A percentile compares a stretch with the other conserved stretches of the same genome.
Evolutionary conservation across 306 rosid species (phyloP).

Genomic region (Malus orientalis): DNA sequence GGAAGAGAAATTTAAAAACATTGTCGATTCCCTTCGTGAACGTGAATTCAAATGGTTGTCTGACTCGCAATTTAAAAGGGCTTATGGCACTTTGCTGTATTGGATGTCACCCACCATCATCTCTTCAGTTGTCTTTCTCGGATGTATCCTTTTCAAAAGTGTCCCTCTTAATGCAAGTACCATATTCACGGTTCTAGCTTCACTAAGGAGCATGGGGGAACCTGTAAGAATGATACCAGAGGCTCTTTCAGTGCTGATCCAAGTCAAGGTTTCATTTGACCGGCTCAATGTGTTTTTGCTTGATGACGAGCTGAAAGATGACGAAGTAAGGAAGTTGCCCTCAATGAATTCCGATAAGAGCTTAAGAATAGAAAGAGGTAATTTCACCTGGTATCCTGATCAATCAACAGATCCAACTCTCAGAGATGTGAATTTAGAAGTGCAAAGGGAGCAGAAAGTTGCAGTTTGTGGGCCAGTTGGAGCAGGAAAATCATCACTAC

Average conservation of each 20-base stretch:
- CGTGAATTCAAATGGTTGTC: slow-evolving; percentile 60
- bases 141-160: slow-evolving; percentile 39
- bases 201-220: slow-evolving; percentile 54
- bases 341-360: slow-evolving; percentile 15
- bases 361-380: slow-evolving; percentile 37
- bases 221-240: slow-evolving; percentile 75
- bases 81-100: slow-evolving; percentile 31
- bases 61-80: slow-evolving; percentile 34
- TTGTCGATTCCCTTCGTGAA: slow-evolving; percentile 36
- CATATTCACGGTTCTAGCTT: slow-evolving; percentile 65
- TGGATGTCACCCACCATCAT: slow-evolving; percentile 72
- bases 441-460: slow-evolving; percentile 46
- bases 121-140: slow-evolving; percentile 51
- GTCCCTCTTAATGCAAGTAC: slow-evolving; percentile 70
- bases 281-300: slow-evolving; percentile 51
- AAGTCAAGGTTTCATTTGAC: slow-evolving; percentile 67
- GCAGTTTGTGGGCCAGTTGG: slow-evolving; percentile 83
- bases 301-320: slow-evolving; percentile 45
- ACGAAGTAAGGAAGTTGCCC: slow-evolving; percentile 12
- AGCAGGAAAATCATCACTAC: slow-evolving; percentile 74
- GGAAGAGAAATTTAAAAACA: slow-evolving; percentile 59
- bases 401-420: slow-evolving; percentile 36
- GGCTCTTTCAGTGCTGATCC: slow-evolving; percentile 60
- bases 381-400: slow-evolving; percentile 61
- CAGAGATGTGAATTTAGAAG: slow-evolving; percentile 34